Evolutionary conservation across 2,329 filamentous ascomycete species (phyloP).

Genomic region (Paecilomyces sp.): DNA sequence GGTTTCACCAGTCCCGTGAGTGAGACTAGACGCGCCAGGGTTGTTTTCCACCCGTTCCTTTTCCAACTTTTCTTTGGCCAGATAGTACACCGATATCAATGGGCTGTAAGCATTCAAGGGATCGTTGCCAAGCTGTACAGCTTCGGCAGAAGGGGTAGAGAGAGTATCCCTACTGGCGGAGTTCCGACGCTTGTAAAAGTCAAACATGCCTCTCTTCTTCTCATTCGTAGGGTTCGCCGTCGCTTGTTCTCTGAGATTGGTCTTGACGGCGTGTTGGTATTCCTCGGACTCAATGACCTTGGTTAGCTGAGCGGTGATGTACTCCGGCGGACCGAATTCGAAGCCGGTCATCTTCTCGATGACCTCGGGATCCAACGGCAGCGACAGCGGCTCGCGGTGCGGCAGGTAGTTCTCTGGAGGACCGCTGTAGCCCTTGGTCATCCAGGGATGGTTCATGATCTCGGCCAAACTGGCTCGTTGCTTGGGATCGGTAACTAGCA

Average conservation of each 20-base stretch:
- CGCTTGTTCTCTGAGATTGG: constrained; percentile 61
- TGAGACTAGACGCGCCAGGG: constrained; percentile 52
- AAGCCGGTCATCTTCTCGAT: constrained; percentile 95
- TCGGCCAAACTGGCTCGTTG: constrained; percentile 81
- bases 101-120: constrained; percentile 91
- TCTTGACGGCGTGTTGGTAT: constrained; percentile 76
- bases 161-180: constrained; percentile 87
- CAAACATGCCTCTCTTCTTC: constrained; percentile 84
- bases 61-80: constrained; percentile 91
- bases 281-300: constrained; percentile 89
- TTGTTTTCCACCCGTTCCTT: constrained; percentile 59
- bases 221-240: constrained; percentile 56
- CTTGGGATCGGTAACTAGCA: constrained; percentile 90
- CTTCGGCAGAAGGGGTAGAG: constrained; percentile 74
- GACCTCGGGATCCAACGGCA: constrained; percentile 76
- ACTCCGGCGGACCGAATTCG: constrained; percentile 84
- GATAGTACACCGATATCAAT: constrained; percentile 86
- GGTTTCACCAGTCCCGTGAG: constrained; percentile 49
- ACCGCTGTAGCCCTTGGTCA: constrained; percentile 80
- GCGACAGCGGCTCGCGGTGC: constrained; percentile 70
- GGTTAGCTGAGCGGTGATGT: constrained; percentile 72
- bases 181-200: constrained; percentile 93
- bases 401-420: constrained; percentile 88
- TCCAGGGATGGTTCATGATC: constrained; percentile 93
- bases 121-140: constrained; percentile 72